phyloP scores from a whole-genome alignment of 345 rosid species.

The Arabidopsis suecica region DNA sequence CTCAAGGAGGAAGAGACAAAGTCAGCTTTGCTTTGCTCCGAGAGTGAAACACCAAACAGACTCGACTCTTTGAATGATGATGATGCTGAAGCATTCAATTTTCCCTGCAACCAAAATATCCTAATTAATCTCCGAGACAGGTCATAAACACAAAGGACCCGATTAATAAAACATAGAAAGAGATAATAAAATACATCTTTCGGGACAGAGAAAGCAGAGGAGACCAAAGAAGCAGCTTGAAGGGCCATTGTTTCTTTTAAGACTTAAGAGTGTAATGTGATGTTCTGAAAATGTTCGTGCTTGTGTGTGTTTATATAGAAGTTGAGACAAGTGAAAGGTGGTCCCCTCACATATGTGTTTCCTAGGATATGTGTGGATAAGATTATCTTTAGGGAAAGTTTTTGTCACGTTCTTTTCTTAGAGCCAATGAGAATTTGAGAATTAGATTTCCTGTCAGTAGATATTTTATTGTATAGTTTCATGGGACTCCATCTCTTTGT shows the following conservation, averaged over 20 bases:
- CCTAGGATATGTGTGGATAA: constrained; percentile 56
- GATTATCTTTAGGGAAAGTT: constrained; percentile 50
- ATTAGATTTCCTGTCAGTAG: constrained; percentile 59
- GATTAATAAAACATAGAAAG: neutral
- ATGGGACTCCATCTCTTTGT: constrained; percentile 36
- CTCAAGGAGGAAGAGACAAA: constrained; percentile 59
- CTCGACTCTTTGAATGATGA: constrained; percentile 63
- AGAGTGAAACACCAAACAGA: constrained; percentile 75
- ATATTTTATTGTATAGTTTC: constrained; percentile 33
- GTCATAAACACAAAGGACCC: neutral
- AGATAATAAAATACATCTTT: constrained; percentile 59
- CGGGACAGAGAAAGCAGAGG: constrained; percentile 62
- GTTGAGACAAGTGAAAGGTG: constrained; percentile 21
- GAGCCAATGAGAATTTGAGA: constrained; percentile 60
- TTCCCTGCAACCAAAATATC: constrained; percentile 56
- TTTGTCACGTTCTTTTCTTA: constrained; percentile 40
- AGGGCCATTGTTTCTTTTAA: constrained; percentile 59
- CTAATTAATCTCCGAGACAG: constrained; percentile 13
- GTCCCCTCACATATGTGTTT: constrained; percentile 20
- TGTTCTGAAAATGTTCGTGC: constrained; percentile 18
- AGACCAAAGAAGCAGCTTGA: constrained; percentile 69
- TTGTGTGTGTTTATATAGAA: constrained; percentile 39
- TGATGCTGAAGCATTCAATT: constrained; percentile 40
- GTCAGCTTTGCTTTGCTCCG: constrained; percentile 63
- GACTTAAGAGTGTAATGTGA: constrained; percentile 17